These are phyloP conservation scores for Babesia ovata DNA, from an alignment of 169 alveolate genomes.

Conservation along the genomic window DNA sequence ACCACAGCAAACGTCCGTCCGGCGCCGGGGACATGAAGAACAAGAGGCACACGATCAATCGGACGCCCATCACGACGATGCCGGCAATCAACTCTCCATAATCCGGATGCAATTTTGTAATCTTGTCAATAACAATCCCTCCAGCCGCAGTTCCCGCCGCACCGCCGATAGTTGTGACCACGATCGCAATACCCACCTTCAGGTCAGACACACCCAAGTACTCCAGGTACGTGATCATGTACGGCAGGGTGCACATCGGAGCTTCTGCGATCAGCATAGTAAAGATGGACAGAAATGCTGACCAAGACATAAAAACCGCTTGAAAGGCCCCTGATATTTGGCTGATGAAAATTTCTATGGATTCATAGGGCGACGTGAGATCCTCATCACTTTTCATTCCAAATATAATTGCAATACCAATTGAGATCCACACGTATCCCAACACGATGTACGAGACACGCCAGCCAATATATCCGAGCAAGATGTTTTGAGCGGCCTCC, in stretches of 20 bases:
- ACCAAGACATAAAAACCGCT: neutral
- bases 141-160: conserved; percentile 88
- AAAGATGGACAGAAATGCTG: conserved; percentile 5
- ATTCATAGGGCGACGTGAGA: neutral
- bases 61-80: conserved; percentile 68
- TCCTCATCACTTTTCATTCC: neutral
- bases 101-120: conserved; percentile 74
- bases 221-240: conserved; percentile 88
- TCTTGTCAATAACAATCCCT: conserved; percentile 83
- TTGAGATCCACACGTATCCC: conserved; percentile 33
- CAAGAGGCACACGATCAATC: conserved; percentile 75
- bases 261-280: conserved; percentile 82
- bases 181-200: conserved; percentile 84
- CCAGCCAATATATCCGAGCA: conserved; percentile 47
- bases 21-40: conserved; percentile 70
- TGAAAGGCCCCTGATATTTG: neutral
- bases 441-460: conserved; percentile 17
- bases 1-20: conserved; percentile 57
- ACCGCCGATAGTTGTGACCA: conserved; percentile 83
- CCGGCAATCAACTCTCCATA: conserved; percentile 89
- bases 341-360: neutral
- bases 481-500: neutral
- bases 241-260: conserved; percentile 87
- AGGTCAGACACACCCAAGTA: conserved; percentile 85
- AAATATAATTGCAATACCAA: neutral